These are phyloP conservation scores for Aspergillus spinulosporus DNA, from an alignment of 2,329 filamentous ascomycete genomes.

Conservation along the genomic window DNA sequence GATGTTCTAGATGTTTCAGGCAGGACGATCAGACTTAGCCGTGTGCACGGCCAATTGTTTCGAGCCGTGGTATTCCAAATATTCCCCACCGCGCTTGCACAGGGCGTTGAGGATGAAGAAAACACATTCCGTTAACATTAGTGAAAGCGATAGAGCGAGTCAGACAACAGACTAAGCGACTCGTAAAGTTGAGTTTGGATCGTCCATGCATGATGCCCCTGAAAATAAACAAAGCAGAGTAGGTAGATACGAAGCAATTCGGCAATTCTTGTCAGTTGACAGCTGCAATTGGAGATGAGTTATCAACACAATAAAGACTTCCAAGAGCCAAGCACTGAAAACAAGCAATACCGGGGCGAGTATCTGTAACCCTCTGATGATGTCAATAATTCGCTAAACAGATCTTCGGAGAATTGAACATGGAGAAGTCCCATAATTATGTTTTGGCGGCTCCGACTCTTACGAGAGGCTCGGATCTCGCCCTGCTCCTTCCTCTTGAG, in stretches of 20 bases:
- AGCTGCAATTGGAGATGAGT: too few relatives aligned
- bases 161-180: not conserved
- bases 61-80: not conserved
- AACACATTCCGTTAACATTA: not conserved
- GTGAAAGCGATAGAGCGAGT: not conserved
- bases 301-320: too few relatives aligned
- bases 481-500: not conserved
- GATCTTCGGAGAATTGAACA: not conserved
- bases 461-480: not conserved
- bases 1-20: slow-evolving; percentile 37
- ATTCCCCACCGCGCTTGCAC: not conserved
- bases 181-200: not conserved
- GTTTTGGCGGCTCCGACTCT: not conserved
- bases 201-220: not conserved
- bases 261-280: too few relatives aligned
- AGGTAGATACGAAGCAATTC: not conserved
- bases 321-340: not conserved
- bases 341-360: not conserved
- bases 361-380: too few relatives aligned
- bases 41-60: slow-evolving; percentile 13
- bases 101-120: not conserved
- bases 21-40: slow-evolving; percentile 33
- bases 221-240: not conserved
- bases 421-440: not conserved
- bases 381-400: not conserved